Base-by-base conservation (phyloP, 1,139 yeast genomes). In the Lipomyces yarrowii region DNA sequence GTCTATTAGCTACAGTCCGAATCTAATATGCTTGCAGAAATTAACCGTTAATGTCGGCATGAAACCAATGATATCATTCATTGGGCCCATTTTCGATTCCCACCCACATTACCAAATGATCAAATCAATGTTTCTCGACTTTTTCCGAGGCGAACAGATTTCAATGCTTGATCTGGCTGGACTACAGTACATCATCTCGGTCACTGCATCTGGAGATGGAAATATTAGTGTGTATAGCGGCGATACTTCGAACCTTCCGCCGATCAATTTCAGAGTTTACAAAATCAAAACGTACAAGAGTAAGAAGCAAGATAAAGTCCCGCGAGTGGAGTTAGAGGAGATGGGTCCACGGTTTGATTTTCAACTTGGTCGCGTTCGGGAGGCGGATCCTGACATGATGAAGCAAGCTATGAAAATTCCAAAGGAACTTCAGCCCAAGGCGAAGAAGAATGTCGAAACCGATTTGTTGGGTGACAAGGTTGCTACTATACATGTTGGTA, bases 301-400 rank as follows among this genome's bases (percentile, higher is more conserved):
- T 70, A 71, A 73, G 53, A 77, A 79, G 39, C 94, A 91, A 60
- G 96, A 94, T 75, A 91, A 90, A 76, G 83, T 91, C 64, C 99
- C 99, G 64, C 85, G 99, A 76, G 93, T 94, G 42, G 99, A 94
- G 79, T 81, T 94, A 62, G 96, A 90, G 69, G 99, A 94, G 79
- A 89, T 91, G 72, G 99, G 99, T 0, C 99, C 99, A 65, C 85
- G 99, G 73, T 84, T 96, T 67, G 98, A 94, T 76, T 94, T 94
- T 80, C 87, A 89, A 73, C 85, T 94, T 70, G 99, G 99, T 61
- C 86, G 99, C 80, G 85, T 89, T 73, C 88, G 88, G 72, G 81
- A 85, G n/a, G 91, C 98, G 60, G 86, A 90, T 64, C 90, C 96
- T 56, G 98, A 94, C 74, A 82, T 91, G 81, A 96, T 89, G 80